Base-by-base conservation (phyloP, 305 asterid genomes). In the Fraxinus latifolia region DNA sequence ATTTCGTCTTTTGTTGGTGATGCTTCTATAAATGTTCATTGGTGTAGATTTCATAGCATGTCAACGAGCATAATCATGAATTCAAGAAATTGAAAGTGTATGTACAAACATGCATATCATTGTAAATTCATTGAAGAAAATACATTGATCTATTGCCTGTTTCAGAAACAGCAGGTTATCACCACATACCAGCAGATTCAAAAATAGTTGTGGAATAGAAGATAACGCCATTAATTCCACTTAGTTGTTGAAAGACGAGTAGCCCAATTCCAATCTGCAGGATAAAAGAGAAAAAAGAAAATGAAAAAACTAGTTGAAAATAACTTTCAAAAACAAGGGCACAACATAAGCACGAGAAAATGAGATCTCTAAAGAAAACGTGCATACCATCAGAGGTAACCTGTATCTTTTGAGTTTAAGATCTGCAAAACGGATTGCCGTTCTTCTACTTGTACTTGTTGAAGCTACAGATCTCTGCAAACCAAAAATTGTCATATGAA, bases 391-490 rank as follows among this genome's bases (percentile, higher is more conserved):
- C 58, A 95, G 87, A 79, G 98, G 98, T 21, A 93, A 89, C 98
- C 98, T 93, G 85, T 95, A 93, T 95, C 98, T 88, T 91, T 89
- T 91, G 84, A 87, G 83, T 86, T 91, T 91, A 81, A 95, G 91
- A 74, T 95, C 98, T 3, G 93, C 93, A 55, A 95, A 93, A 55
- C 89, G 92, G 39, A 95, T 89, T 60, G 98, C 81, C 23, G 93
- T 80, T 88, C 95, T 89, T 87, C 97, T 89, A 86, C 81, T 92
- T 19, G 98, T 83, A 27, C 29, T 27, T 27, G 29, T 27, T 86
- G 98, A 91, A 81, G 93, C 94, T 62, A 95, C 91, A 58, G 98
- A 95, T 78, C 97, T 91, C 98, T 95, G 88, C 83, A 84, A 79
- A 75, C 25, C 80, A 79, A 74, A 73, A 50, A 39, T 7, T 27